Conservation (phyloP, 139 green algal species). For the Ulvella scutata region DNA sequence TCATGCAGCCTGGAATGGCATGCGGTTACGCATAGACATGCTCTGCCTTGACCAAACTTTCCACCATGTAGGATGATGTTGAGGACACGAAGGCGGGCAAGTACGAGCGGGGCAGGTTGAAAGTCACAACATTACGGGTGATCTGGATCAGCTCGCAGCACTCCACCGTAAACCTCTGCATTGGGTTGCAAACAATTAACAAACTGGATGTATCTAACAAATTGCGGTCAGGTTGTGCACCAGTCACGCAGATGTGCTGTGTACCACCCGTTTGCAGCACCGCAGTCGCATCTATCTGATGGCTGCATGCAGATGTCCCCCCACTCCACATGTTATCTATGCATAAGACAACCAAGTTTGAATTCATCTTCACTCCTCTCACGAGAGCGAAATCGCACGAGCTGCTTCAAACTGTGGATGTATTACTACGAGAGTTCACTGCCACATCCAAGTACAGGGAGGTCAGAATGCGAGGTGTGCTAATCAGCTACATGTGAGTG, state of each 20-base stretch:
- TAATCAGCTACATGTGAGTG: not conserved
- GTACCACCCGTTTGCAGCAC: not conserved
- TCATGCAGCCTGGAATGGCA: not conserved
- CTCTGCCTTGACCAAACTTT: not conserved
- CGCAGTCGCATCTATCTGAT: not conserved
- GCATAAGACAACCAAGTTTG: not conserved
- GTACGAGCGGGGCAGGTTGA: not conserved
- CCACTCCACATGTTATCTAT: not conserved
- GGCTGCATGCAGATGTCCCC: not conserved
- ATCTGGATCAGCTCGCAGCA: not conserved
- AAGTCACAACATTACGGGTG: not conserved
- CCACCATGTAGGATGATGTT: not conserved
- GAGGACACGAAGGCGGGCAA: not conserved
- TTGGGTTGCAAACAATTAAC: not conserved
- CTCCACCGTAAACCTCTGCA: not conserved
- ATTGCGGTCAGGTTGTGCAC: not conserved
- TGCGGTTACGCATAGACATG: not conserved
- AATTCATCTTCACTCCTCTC: not conserved
- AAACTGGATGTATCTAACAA: conserved; percentile 2
- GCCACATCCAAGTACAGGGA: not conserved
- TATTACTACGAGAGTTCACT: not conserved
- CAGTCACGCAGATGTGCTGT: no score
- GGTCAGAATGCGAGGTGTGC: not conserved
- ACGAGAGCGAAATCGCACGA: not conserved
- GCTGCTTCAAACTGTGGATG: not conserved